These are phyloP conservation scores for Ganoderma leucocontextum DNA, from an alignment of 1,284 basidiomycete genomes.

Conservation along the genomic window DNA sequence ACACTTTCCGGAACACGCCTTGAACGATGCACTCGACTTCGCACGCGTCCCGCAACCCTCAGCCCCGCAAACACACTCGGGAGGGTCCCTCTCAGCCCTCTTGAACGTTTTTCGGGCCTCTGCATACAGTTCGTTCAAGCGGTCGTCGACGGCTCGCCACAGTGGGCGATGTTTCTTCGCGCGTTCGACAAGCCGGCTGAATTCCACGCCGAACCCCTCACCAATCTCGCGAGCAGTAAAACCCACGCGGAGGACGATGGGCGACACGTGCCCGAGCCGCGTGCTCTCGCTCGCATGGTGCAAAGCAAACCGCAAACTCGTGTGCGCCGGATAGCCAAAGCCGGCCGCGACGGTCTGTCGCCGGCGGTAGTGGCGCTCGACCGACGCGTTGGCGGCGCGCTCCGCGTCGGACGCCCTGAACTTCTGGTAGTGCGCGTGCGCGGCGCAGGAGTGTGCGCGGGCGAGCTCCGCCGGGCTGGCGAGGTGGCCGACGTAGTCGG, in stretches of 20 bases:
- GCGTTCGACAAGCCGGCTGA: conserved; percentile 2
- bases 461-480: conserved; percentile 9
- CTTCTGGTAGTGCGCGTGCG: conserved; percentile 18
- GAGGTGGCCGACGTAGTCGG: conserved; percentile 12
- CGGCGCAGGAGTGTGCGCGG: conserved; percentile 26
- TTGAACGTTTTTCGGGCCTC: conserved; percentile 9
- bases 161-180: conserved; percentile 16
- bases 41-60: neutral
- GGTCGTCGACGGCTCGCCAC: conserved; percentile 16
- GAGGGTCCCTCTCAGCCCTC: neutral
- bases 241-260: conserved; percentile 17
- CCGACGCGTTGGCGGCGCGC: neutral
- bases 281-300: conserved; percentile 25
- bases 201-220: conserved; percentile 15
- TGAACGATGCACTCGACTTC: neutral
- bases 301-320: conserved; percentile 11
- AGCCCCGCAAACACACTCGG: neutral
- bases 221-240: conserved; percentile 14
- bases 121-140: conserved; percentile 16
- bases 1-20: neutral
- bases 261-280: conserved; percentile 21
- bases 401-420: conserved; percentile 11
- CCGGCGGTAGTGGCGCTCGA: conserved; percentile 18
- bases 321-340: conserved; percentile 16
- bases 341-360: conserved; percentile 11